These are phyloP conservation scores for Clonostachys rhizophaga DNA, from an alignment of 2,329 filamentous ascomycete genomes.

Conservation along the genomic window DNA sequence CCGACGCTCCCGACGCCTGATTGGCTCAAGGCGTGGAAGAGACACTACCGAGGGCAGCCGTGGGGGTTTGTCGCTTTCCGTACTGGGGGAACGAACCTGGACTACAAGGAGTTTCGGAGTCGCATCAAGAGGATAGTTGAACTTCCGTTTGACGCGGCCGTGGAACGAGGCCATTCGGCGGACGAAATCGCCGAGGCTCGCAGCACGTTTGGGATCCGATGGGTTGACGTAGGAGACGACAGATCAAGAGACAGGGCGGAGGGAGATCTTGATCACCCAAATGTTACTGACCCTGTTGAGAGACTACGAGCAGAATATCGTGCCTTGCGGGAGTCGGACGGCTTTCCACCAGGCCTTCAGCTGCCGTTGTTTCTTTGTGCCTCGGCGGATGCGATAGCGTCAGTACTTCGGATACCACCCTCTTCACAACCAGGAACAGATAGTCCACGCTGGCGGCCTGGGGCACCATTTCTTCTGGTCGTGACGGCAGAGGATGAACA, in stretches of 20 bases:
- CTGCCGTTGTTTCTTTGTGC: neutral
- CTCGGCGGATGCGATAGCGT: neutral
- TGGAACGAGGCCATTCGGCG: neutral
- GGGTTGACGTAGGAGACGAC: neutral
- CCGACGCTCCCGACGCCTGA: constrained; percentile 3
- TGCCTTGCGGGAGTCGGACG: neutral
- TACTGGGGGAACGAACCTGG: constrained; percentile 4
- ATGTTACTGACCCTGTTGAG: neutral
- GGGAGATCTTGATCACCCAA: neutral
- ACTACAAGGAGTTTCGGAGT: neutral
- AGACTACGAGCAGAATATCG: neutral
- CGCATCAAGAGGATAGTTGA: neutral
- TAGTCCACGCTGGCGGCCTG: neutral
- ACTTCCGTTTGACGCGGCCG: neutral
- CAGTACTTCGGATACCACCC: neutral
- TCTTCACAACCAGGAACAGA: neutral
- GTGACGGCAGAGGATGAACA: neutral
- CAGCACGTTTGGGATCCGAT: neutral
- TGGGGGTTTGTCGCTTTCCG: constrained; percentile 8
- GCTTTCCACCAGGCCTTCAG: neutral
- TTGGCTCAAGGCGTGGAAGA: constrained; percentile 5
- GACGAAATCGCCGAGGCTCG: neutral
- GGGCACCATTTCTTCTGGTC: neutral
- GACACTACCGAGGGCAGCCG: neutral
- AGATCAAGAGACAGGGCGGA: neutral